Base-by-base conservation (phyloP, 2,329 filamentous ascomycete species). In the Cladophialophora psammophila region DNA sequence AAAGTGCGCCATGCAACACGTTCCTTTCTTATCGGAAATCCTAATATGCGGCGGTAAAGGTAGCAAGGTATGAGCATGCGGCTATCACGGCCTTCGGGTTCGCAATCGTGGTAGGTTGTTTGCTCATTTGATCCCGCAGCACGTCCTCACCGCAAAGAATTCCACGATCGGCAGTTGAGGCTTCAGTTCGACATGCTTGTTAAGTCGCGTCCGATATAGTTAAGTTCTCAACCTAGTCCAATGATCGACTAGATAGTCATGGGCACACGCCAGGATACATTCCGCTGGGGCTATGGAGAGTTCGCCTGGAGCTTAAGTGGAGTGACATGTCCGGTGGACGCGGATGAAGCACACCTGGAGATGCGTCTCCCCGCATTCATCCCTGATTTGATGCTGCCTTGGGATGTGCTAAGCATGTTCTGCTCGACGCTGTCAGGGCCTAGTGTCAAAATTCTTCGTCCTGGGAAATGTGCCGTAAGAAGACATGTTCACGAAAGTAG, bases 261-360 rank as follows among this genome's bases (percentile, higher is more conserved):
- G 40, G 4, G 40, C 40, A 7, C 45, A 15, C 12, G 2, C 45
- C 45, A 18, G 45, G 45, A 2, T 12, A 50, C 20, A 50, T 26
- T 20, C 18, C 45, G 45, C 45, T 12, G 18, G 8, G 8, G 18
- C 18, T 10, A 50, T 9, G 45, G 12, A 9, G 26, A 50, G 45
- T 10, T 12, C 7, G 38, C 18, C 15, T 34, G 38, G 26, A 26
- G n/a, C 31, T 40, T 40, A 34, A 59, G 20, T 59, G 56, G 20
- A 42, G 56, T 34, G 12, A 32, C n/a, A n/a, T 50, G 57, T 34
- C 57, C 57, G 40, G 57, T 60, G 57, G 57, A 60, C 31, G 40
- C 9, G 45, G 7, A 12, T n/a, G n/a, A 26, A 50, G 6, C 9
- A 10, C 18, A 6, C 45, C n/a, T 40, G 10, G 40, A 50, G 45